Percentiles rank a stretch among this genome's conserved stretches.
Evolutionary conservation across 2,329 filamentous ascomycete genomes (phyloP).

Genomic region (Fusarium floridanum): DNA sequence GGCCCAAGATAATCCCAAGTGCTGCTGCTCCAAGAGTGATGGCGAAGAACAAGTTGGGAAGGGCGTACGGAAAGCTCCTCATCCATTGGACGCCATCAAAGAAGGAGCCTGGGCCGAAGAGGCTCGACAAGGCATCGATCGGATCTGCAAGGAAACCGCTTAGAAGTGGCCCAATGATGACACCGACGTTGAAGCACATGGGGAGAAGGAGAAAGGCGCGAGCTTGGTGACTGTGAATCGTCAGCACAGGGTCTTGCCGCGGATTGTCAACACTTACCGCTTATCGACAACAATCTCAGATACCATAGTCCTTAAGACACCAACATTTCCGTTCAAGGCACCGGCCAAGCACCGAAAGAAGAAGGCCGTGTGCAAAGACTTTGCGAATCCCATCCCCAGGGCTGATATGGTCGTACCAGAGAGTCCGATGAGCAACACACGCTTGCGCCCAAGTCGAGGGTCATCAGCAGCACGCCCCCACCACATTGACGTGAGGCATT

Average conservation of each 20-base stretch:
- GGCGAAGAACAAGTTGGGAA: neutral
- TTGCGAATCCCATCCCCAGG: constrained; percentile 31
- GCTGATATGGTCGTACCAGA: constrained; percentile 20
- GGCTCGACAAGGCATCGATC: constrained; percentile 12
- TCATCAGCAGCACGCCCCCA: constrained; percentile 36
- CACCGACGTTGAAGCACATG: constrained; percentile 42
- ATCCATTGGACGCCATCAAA: neutral
- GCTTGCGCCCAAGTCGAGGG: constrained; percentile 32
- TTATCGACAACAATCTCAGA: constrained; percentile 40
- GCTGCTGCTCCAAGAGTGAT: neutral
- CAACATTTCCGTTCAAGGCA: constrained; percentile 38
- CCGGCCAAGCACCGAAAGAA: constrained; percentile 37
- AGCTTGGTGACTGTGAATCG: constrained; percentile 18
- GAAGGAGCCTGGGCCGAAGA: neutral
- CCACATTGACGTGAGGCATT: constrained; percentile 36
- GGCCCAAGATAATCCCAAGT: neutral
- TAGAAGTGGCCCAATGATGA: constrained; percentile 42
- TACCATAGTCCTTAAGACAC: constrained; percentile 40
- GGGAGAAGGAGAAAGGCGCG: constrained; percentile 38
- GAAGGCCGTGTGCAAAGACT: constrained; percentile 14
- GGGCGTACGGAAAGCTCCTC: neutral
- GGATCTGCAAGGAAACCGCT: constrained; percentile 44
- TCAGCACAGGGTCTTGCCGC: neutral
- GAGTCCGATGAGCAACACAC: constrained; percentile 36
- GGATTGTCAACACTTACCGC: constrained; percentile 10